A percentile compares a stretch with the other conserved stretches of the same genome.
These are phyloP conservation scores for Vicia faba DNA, from an alignment of 306 rosid species.

Conservation along the genomic window DNA sequence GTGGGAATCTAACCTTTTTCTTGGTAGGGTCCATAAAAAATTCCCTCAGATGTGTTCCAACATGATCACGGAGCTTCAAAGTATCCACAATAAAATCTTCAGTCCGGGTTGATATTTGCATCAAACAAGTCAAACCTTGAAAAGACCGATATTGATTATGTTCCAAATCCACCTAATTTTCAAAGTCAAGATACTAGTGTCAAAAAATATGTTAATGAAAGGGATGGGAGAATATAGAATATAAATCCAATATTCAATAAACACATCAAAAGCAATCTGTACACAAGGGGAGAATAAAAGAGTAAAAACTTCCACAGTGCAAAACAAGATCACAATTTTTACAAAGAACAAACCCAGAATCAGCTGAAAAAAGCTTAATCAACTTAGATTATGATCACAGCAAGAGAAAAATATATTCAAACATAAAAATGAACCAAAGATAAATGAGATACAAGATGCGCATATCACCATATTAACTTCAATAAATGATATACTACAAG, in stretches of 20 bases:
- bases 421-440: slow-evolving; percentile 19
- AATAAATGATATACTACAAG: slow-evolving; percentile 3
- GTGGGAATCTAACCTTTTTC: slow-evolving; percentile 66
- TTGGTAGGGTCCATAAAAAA: slow-evolving; percentile 91
- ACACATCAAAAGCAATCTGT: slow-evolving; percentile 3
- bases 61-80: slow-evolving; percentile 70
- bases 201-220: slow-evolving; percentile 20
- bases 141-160: slow-evolving; percentile 97
- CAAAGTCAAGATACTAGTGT: slow-evolving; percentile 35
- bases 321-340: slow-evolving; percentile 32
- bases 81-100: slow-evolving; percentile 96
- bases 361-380: slow-evolving; percentile 1
- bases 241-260: slow-evolving; percentile 14
- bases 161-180: slow-evolving; percentile 91
- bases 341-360: neutral
- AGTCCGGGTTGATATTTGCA: slow-evolving; percentile 95
- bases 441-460: slow-evolving; percentile 12
- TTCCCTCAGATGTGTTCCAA: slow-evolving; percentile 90
- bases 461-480: slow-evolving; percentile 15
- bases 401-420: slow-evolving; percentile 30
- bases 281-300: slow-evolving; percentile 6
- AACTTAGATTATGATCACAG: slow-evolving; percentile 1
- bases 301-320: neutral
- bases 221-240: neutral
- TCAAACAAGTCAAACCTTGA: slow-evolving; percentile 98